A percentile compares a stretch with the other conserved stretches of the same genome.
Evolutionary conservation across 2,329 filamentous ascomycete genomes (phyloP).

Genomic region (Clarireedia monteithiana): DNA sequence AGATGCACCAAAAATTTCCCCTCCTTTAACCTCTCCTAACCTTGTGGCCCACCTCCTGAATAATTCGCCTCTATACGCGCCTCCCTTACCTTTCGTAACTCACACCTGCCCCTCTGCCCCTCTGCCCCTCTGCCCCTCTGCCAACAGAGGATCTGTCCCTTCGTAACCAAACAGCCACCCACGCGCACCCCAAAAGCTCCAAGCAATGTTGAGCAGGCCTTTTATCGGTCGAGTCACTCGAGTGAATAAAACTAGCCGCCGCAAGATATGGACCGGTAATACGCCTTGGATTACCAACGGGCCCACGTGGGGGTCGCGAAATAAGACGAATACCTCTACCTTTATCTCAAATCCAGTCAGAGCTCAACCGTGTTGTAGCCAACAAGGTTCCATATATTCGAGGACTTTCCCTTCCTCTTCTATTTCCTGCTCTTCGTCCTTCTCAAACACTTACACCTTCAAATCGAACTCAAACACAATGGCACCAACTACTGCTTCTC

Average conservation of each 20-base stretch:
- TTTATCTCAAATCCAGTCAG: background rate
- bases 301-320: background rate
- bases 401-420: background rate
- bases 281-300: background rate
- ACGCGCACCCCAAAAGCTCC: background rate
- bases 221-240: background rate
- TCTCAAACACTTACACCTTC: background rate
- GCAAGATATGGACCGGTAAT: background rate
- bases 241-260: background rate
- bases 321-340: background rate
- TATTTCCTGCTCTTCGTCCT: background rate
- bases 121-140: background rate
- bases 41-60: background rate
- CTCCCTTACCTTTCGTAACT: background rate
- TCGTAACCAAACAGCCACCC: background rate
- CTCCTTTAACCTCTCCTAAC: background rate
- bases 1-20: background rate
- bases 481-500: background rate
- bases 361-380: background rate
- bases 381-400: constrained; percentile 4
- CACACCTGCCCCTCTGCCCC: too few relatives aligned
- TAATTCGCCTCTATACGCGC: too few relatives aligned
- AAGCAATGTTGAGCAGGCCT: background rate
- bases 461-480: background rate
- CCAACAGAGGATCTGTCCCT: background rate